Evolutionary conservation across 1,139 yeast species (phyloP).

Genomic region (Scheffersomyces insectosa): DNA sequence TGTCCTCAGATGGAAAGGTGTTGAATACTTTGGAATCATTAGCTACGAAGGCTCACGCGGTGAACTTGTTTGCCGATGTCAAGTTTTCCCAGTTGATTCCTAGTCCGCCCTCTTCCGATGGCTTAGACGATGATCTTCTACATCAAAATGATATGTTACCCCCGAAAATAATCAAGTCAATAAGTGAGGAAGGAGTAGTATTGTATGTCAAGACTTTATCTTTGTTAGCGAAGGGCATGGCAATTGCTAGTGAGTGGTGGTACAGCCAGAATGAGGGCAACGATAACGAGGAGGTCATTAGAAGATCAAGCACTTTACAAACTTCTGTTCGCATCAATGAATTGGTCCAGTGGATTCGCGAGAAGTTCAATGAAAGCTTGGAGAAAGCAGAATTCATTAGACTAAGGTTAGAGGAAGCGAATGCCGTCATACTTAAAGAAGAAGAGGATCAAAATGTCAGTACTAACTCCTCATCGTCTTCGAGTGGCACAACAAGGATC

Average conservation of each 20-base stretch:
- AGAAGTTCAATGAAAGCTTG: slow-evolving; percentile 81
- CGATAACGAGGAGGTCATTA: slow-evolving; percentile 19
- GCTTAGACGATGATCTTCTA: slow-evolving; percentile 40
- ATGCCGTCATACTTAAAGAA: slow-evolving; percentile 23
- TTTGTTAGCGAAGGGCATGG: slow-evolving; percentile 82
- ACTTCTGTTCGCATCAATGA: slow-evolving; percentile 59
- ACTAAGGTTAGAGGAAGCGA: slow-evolving; percentile 54
- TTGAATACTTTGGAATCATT: slow-evolving; percentile 63
- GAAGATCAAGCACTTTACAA: slow-evolving; percentile 13
- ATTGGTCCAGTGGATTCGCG: slow-evolving; percentile 90
- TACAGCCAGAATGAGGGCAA: slow-evolving; percentile 42
- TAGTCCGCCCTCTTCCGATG: slow-evolving; percentile 61
- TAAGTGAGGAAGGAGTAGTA: slow-evolving; percentile 86
- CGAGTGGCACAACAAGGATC: slow-evolving; percentile 24
- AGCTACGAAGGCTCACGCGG: slow-evolving; percentile 89
- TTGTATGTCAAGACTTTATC: slow-evolving; percentile 83
- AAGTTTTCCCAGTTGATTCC: slow-evolving; percentile 85
- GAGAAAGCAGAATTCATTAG: slow-evolving; percentile 84
- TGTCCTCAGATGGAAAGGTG: slow-evolving; percentile 37
- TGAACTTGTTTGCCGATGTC: slow-evolving; percentile 86
- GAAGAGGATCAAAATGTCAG: slow-evolving; percentile 5
- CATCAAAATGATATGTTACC: slow-evolving; percentile 52
- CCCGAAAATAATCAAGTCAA: slow-evolving; percentile 55
- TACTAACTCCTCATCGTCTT: slow-evolving; percentile 2
- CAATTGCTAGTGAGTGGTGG: slow-evolving; percentile 89